Evolutionary conservation across 2,329 filamentous ascomycete genomes (phyloP), one percentile per base, ranked within the genome.

Genomic region (Alternaria metachromatica): DNA sequence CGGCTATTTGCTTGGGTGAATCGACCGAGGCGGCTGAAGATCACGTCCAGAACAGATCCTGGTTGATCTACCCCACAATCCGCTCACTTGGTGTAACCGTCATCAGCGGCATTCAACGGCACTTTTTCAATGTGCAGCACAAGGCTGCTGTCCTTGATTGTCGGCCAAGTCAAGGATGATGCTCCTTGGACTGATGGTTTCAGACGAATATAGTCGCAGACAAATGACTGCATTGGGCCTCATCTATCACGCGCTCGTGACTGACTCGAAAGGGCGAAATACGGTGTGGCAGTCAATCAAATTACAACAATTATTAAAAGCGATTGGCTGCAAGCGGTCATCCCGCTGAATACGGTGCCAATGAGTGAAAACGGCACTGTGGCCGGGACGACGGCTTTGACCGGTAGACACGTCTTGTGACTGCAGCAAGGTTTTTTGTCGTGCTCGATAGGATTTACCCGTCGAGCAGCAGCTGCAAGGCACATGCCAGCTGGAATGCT

Each of bases 251-350:
- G 66, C n/a, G 63, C 72, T 70, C 67, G 71, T 73, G 70, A 72
- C 70, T 59, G 65, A 59, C 48, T 69, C 51, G 37, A 64, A 65
- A 58, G 49, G 59, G 51, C 63, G 65, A 67, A 65, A 65, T 72
- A 71, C 69, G 71, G 76, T 78, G 75, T 78, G 76, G 75, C 71
- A 76, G 66, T 72, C 75, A 78, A 77, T 77, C 70, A 77, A 78
- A 71, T 57, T 65, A 72, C 68, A 70, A 73, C 69, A 60, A 64
- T 58, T 66, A 66, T 63, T 11, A 26, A 64, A 55, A 63, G 66
- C 69, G 65, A 76, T 76, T 76, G 75, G 75, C 65, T 63, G 69
- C 66, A 56, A 56, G 55, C 62, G 55, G 66, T 73, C 69, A 73
- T 72, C 67, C 62, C 61, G 64, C 67, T 70, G 57, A 57, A 62